These are phyloP conservation scores for Cymbidium sinense DNA, from an alignment of 106 monocot genomes.

Conservation along the genomic window DNA sequence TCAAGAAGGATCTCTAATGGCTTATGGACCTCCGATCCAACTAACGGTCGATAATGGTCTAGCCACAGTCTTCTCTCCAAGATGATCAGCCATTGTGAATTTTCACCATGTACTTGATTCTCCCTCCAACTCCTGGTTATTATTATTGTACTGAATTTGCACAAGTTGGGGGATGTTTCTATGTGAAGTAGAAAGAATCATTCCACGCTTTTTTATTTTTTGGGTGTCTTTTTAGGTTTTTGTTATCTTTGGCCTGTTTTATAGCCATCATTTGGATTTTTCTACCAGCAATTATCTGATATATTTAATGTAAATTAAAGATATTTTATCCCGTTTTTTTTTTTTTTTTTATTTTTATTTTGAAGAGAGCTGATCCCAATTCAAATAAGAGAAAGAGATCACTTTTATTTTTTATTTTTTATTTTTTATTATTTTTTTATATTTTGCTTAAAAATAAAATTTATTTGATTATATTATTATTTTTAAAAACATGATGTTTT, in stretches of 20 bases:
- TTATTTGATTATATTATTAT: no score
- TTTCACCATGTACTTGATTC: background rate
- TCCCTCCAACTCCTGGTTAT: background rate
- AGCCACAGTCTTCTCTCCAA: slow-evolving; percentile 32
- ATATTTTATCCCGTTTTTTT: no score
- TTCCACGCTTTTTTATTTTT: background rate
- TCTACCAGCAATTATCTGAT: no score
- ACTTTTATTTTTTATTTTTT: no score
- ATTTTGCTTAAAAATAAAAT: no score
- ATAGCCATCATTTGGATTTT: no score
- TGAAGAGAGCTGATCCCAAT: no score
- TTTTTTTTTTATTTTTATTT: no score
- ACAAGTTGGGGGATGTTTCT: background rate
- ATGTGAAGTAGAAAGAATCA: background rate
- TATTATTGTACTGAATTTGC: background rate
- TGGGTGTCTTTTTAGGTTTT: background rate
- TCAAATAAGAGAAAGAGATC: no score
- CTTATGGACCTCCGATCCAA: slow-evolving; percentile 58
- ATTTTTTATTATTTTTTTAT: no score
- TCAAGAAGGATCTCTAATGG: slow-evolving; percentile 42
- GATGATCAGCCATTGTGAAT: slow-evolving; percentile 12
- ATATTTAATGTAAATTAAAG: no score
- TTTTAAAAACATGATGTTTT: no score
- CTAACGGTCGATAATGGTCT: slow-evolving; percentile 58
- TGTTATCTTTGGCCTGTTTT: background rate